A percentile compares a stretch with the other conserved stretches of the same genome.
Conservation (phyloP, 208 protist genomes). For the Wallacemonas sp. region DNA sequence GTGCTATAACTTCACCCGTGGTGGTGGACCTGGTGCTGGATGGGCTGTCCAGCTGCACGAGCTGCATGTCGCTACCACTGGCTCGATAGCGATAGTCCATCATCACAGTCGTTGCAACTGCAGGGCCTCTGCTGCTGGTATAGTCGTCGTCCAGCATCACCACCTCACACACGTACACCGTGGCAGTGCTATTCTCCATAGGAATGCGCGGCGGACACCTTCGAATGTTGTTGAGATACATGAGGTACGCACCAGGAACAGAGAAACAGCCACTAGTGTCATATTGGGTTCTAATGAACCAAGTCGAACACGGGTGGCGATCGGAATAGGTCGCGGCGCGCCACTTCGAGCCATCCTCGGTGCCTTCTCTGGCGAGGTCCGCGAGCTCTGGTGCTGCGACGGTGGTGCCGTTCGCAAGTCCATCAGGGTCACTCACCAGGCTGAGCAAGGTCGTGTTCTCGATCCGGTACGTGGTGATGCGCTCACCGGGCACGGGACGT, state of each 20-base stretch:
- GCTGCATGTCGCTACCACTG: not conserved
- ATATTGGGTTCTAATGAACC: too few species aligned
- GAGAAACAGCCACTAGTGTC: too few species aligned
- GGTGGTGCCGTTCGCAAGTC: not conserved
- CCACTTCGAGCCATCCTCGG: not conserved
- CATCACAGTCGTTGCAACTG: not conserved
- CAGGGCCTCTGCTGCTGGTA: not conserved
- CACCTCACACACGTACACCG: not conserved
- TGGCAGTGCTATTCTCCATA: too few species aligned
- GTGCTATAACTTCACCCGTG: not conserved
- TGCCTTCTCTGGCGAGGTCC: not conserved
- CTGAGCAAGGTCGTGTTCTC: not conserved
- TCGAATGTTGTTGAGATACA: too few species aligned
- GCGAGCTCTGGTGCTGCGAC: not conserved
- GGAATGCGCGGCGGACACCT: too few species aligned
- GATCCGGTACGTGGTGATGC: not conserved
- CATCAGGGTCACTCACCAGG: not conserved
- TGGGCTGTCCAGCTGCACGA: not conserved
- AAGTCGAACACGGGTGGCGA: too few species aligned
- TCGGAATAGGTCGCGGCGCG: not conserved
- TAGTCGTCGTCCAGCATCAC: not conserved
- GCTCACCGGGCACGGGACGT: not conserved
- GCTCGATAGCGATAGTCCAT: constrained; percentile 8
- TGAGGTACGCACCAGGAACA: too few species aligned
- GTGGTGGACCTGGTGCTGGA: not conserved